Base-by-base conservation (phyloP, 345 rosid genomes). In the Rubroshorea leprosula region DNA sequence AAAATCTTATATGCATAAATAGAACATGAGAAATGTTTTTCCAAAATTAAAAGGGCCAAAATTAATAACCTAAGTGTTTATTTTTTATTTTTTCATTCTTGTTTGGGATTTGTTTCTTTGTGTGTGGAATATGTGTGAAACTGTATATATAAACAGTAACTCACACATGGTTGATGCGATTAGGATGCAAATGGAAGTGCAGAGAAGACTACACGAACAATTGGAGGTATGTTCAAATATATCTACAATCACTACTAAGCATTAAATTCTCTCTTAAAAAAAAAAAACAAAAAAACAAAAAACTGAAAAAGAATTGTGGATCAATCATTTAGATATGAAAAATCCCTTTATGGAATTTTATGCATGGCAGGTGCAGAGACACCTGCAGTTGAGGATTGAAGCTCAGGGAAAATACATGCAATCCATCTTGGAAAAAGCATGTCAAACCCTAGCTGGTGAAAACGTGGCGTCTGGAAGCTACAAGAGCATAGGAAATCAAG, bases 101-200 rank as follows among this genome's bases (percentile, higher is more conserved):
- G 9, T 49, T 57, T 67, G 27, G 62, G 56, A 62, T 58, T 23
- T 64, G 61, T 64, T 67, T 22, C 18, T 67, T 70, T n/a, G n/a
- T n/a, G n/a, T n/a, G 25, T 64, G 68, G 68, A 69, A 66, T 69
- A 26, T 54, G 31, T 68, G 65, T 62, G 73, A 29, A 53, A 68
- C 50, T 60, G 60, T 62, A 68, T 61, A 39, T 60, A 55, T n/a
- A 55, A 49, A 54, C 65, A 64, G 63, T 65, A 73, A 76, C 81
- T 84, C 71, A 78, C 72, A 61, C 64, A 65, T 78, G 70, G 70
- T 73, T 78, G 74, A 71, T 81, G 72, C 71, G 20, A 77, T 69
- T 74, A 90, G 99, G 85, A 94, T 90, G 96, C 99, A 94, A 81
- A 90, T 90, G 95, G 99, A 90, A 85, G 99, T 94, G 68, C 99